Conservation (phyloP, 2,329 filamentous ascomycete genomes). For the Hypoxylon sp. region DNA sequence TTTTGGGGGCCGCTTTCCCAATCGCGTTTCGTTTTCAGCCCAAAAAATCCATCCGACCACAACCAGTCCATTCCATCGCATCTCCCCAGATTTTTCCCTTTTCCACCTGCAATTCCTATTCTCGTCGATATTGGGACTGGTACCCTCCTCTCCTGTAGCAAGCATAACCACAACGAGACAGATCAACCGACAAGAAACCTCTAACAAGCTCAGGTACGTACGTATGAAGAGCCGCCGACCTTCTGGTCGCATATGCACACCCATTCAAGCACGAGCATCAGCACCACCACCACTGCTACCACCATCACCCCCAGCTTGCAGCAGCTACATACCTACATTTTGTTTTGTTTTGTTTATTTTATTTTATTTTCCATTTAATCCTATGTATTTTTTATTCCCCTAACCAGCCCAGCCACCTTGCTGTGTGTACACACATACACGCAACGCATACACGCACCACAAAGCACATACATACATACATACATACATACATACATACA, state of each 20-base stretch:
- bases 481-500: too few species aligned
- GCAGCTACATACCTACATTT: constrained; percentile 21
- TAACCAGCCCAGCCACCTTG: constrained; percentile 14
- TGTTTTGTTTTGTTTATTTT: constrained; percentile 23
- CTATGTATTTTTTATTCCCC: constrained; percentile 16
- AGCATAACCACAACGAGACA: constrained; percentile 25
- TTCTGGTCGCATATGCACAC: constrained; percentile 39
- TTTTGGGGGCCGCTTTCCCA: constrained; percentile 32
- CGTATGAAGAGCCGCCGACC: constrained; percentile 33
- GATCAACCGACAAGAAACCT: too few species aligned
- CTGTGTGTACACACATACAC: neutral
- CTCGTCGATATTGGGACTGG: constrained; percentile 35
- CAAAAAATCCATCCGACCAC: constrained; percentile 28
- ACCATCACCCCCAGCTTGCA: constrained; percentile 11
- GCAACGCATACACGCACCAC: too few species aligned
- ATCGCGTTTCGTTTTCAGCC: constrained; percentile 33
- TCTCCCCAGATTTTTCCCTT: constrained; percentile 32
- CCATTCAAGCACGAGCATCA: constrained; percentile 9
- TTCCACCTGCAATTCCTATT: constrained; percentile 36
- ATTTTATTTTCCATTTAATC: constrained; percentile 15
- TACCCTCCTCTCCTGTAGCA: constrained; percentile 34
- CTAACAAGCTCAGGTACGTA: constrained; percentile 34
- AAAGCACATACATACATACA: too few species aligned
- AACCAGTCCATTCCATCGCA: constrained; percentile 29
- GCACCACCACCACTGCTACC: too few species aligned